A percentile compares a stretch with the other conserved stretches of the same genome.
These are phyloP conservation scores for Panicum miliaceum DNA, from an alignment of 176 grass and related monocot species.

Conservation along the genomic window DNA sequence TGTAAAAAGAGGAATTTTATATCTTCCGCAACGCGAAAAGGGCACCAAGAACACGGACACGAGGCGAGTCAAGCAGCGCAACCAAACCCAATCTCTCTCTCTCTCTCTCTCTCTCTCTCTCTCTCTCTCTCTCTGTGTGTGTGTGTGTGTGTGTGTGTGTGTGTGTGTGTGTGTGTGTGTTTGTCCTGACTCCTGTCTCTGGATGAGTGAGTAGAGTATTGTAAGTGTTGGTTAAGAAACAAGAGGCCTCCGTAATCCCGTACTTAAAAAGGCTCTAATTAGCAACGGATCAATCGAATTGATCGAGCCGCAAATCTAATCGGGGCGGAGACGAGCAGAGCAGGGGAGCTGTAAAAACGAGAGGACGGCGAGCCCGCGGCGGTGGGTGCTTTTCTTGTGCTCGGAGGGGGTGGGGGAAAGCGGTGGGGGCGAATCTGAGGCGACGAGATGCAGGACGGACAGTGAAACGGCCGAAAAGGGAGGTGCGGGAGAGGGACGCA, in stretches of 20 bases:
- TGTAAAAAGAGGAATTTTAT: conserved; percentile 30
- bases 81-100: neutral
- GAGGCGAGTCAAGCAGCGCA: neutral
- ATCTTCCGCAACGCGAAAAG: conserved; percentile 3
- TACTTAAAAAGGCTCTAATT: conserved; percentile 6
- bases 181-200: no score
- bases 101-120: neutral
- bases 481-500: neutral
- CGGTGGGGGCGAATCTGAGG: conserved; percentile 15
- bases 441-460: neutral
- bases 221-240: conserved; percentile 17
- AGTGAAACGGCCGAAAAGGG: neutral
- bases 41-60: conserved; percentile 28
- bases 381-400: neutral
- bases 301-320: neutral
- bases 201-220: neutral
- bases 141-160: no score
- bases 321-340: neutral
- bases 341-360: neutral
- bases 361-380: neutral
- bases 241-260: conserved; percentile 8
- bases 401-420: neutral
- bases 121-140: no score
- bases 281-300: neutral
- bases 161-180: no score